phyloP scores from a whole-genome alignment of 106 monocot genomes.

The Acorus gramineus region DNA sequence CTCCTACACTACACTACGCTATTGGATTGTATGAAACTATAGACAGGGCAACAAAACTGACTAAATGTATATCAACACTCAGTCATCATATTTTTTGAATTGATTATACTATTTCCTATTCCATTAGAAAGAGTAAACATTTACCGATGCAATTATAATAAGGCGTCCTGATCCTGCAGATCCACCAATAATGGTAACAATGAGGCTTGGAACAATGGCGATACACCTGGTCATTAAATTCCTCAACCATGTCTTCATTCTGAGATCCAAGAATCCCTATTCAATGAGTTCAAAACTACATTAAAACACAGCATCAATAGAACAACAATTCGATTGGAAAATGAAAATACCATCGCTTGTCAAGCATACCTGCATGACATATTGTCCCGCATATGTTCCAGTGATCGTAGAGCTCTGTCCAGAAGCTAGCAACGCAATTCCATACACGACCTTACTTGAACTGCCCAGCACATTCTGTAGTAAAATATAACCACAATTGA shows the following conservation, averaged over 20 bases:
- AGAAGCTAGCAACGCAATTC: slow-evolving; percentile 64
- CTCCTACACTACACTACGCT: no score
- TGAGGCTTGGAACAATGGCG: slow-evolving; percentile 67
- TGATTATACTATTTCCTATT: no score
- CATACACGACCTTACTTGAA: slow-evolving; percentile 63
- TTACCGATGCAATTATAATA: slow-evolving; percentile 81
- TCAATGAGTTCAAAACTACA: no score
- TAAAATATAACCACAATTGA: neutral
- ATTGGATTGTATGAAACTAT: no score
- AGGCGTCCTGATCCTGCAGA: slow-evolving; percentile 64
- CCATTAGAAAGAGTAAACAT: no score
- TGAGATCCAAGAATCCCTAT: slow-evolving; percentile 72
- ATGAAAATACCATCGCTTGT: no score
- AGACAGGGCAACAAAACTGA: no score
- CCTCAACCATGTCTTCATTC: slow-evolving; percentile 64
- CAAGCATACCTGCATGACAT: slow-evolving; percentile 60
- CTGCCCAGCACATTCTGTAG: slow-evolving; percentile 63
- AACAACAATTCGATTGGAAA: no score
- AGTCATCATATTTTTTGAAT: no score
- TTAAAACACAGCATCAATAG: no score
- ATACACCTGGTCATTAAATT: slow-evolving; percentile 62
- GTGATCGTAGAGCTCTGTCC: slow-evolving; percentile 85
- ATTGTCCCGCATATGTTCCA: slow-evolving; percentile 84
- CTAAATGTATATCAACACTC: no score
- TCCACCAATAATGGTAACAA: slow-evolving; percentile 73